Evolutionary conservation across 208 protist genomes (phyloP), one percentile per base, ranked within the genome.

Genomic region (Strigomonas galati): DNA sequence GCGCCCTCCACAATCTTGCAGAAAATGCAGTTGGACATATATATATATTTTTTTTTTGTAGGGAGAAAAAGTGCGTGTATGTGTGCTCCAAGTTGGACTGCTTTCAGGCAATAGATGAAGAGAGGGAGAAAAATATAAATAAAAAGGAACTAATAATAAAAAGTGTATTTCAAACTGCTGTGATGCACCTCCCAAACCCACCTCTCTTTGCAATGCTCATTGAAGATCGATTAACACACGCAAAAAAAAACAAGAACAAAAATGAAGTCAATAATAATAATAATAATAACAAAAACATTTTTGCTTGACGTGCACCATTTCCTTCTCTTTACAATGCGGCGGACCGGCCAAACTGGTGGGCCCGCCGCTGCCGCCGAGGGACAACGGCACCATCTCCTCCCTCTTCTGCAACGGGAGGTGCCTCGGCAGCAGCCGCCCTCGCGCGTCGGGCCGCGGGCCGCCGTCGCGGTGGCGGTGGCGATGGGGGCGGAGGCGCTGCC

Each of bases 1-100:
- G 65, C 48, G 15, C 91, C 91, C 7, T 79, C 71, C 17, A 94
- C 69, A 67, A 96, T 94, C 54, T 82, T 91, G 74, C 91, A 96
- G 73, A 96, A 96, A 56, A 96, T 85, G 67, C 91, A 96, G 43
- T 46, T 26, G 12, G 31, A 28, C 30, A 19, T 51, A 24, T 32
- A 35, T 24, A 27, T 0, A 40, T 61, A 37, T 5, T 14, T 26
- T 37, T 65, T 27, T 21, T 51, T 3, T 28, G 9, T 12, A 28
- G 32, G 5, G 59, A 14, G 48, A 52, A 19, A 60, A 28, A 49
- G 35, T 43, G 43, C 35, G 35, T n/a, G 51, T 32, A 24, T 7
- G 35, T 35, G 46, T 4, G 30, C 17, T 30, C 66, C 52, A 27
- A 43, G 64, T 43, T 49, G 30, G 30, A 27, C 21, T 31, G 49